These are phyloP conservation scores for Camellia lanceoleosa DNA, from an alignment of 148 eudicot species.

Conservation along the genomic window DNA sequence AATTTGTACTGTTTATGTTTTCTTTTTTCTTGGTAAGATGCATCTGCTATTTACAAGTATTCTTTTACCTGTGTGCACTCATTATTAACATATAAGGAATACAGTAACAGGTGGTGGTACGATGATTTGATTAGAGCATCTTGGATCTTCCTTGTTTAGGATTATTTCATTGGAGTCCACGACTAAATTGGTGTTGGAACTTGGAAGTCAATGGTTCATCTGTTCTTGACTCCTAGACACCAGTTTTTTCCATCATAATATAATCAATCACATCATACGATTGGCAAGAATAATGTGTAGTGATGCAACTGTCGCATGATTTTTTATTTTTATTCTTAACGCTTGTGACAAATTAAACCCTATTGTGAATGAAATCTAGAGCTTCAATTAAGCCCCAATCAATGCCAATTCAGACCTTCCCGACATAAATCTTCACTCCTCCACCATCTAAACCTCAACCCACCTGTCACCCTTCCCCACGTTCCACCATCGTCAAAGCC, in stretches of 20 bases:
- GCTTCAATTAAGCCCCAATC: too few relatives aligned
- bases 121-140: background rate
- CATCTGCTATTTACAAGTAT: background rate
- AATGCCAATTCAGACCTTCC: too few relatives aligned
- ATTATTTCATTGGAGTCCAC: background rate
- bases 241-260: background rate
- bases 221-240: background rate
- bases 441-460: too few relatives aligned
- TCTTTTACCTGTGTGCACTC: background rate
- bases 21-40: background rate
- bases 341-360: too few relatives aligned
- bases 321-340: too few relatives aligned
- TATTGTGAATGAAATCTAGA: too few relatives aligned
- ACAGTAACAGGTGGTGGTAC: background rate
- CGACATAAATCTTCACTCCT: too few relatives aligned
- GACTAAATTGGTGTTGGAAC: background rate
- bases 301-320: background rate
- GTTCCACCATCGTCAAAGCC: too few relatives aligned
- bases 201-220: background rate
- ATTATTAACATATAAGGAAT: background rate
- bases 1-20: background rate
- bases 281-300: background rate
- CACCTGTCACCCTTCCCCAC: too few relatives aligned
- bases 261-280: background rate
- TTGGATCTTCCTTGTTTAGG: background rate